A percentile compares a stretch with the other conserved stretches of the same genome.
Conservation (phyloP, 2,329 filamentous ascomycete species). For the Apiospora arundinis region DNA sequence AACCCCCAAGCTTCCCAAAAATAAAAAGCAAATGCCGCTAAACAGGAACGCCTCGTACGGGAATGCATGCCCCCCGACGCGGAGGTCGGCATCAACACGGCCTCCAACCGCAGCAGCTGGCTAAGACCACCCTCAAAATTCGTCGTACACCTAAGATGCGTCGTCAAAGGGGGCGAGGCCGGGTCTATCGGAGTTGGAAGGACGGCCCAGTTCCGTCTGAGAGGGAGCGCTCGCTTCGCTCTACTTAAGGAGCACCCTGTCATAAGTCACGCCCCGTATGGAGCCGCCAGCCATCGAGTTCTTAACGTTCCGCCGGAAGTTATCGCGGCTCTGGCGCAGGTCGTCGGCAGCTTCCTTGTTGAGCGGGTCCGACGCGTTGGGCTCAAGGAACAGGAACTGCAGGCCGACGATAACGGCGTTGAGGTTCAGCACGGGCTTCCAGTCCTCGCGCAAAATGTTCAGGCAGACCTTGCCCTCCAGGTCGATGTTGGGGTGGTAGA, state of each 20-base stretch:
- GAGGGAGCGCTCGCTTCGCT: neutral
- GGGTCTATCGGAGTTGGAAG: neutral
- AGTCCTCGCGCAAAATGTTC: constrained; percentile 96
- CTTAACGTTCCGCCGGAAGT: constrained; percentile 90
- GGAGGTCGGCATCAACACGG: neutral
- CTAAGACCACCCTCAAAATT: too few species aligned
- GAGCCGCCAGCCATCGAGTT: constrained; percentile 81
- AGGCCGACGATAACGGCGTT: constrained; percentile 96
- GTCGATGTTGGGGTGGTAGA: constrained; percentile 99
- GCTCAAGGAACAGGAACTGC: constrained; percentile 96
- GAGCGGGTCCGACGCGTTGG: constrained; percentile 94
- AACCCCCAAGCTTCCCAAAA: constrained; percentile 20
- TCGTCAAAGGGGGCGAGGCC: neutral
- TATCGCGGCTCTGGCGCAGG: constrained; percentile 81
- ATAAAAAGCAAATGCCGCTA: constrained; percentile 22
- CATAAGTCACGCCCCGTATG: constrained; percentile 76
- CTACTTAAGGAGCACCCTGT: constrained; percentile 74
- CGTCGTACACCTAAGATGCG: too few species aligned
- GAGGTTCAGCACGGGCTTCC: constrained; percentile 97
- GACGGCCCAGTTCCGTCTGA: neutral
- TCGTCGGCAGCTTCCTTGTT: constrained; percentile 99
- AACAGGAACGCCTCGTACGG: constrained; percentile 20
- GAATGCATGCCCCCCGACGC: neutral
- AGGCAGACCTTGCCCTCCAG: constrained; percentile 97
- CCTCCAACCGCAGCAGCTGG: neutral